Evolutionary conservation across 148 eudicot genomes (phyloP).

Genomic region (Mesembryanthemum crystallinum): DNA sequence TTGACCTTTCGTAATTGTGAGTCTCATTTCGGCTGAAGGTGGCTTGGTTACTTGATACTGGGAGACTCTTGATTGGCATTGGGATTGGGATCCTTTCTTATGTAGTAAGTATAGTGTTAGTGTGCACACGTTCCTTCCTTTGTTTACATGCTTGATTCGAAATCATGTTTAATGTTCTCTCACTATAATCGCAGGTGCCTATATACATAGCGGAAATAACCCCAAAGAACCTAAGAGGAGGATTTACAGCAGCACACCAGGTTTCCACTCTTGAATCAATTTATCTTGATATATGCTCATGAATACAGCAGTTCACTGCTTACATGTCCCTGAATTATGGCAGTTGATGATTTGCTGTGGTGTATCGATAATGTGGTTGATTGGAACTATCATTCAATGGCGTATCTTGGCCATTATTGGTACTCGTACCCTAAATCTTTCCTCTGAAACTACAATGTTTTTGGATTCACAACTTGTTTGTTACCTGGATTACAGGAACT

Average conservation of each 20-base stretch:
- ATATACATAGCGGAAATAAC: slow-evolving; percentile 86
- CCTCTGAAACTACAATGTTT: neutral
- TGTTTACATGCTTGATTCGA: too few species aligned
- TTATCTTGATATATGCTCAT: neutral
- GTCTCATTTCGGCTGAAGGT: slow-evolving; percentile 34
- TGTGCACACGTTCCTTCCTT: neutral
- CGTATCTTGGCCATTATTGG: slow-evolving; percentile 58
- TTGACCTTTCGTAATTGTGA: slow-evolving; percentile 12
- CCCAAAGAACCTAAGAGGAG: slow-evolving; percentile 81
- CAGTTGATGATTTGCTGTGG: slow-evolving; percentile 75
- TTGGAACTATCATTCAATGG: slow-evolving; percentile 58
- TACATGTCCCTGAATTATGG: slow-evolving; percentile 24
- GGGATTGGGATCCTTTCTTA: slow-evolving; percentile 79
- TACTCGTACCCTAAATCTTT: slow-evolving; percentile 19
- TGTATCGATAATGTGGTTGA: slow-evolving; percentile 50
- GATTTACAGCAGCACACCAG: slow-evolving; percentile 68
- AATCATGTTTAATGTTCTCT: too few species aligned
- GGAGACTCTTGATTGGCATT: slow-evolving; percentile 55
- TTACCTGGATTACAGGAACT: slow-evolving; percentile 41
- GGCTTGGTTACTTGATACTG: slow-evolving; percentile 63
- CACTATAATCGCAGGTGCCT: slow-evolving; percentile 54
- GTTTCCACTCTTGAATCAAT: slow-evolving; percentile 31
- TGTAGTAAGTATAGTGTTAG: slow-evolving; percentile 41
- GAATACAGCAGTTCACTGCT: neutral
- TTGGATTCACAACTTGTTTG: neutral